Percentiles rank a stretch among this genome's conserved stretches.
Evolutionary conservation across 2,329 filamentous ascomycete genomes (phyloP).

Genomic region (Thielaviopsis euricoi): DNA sequence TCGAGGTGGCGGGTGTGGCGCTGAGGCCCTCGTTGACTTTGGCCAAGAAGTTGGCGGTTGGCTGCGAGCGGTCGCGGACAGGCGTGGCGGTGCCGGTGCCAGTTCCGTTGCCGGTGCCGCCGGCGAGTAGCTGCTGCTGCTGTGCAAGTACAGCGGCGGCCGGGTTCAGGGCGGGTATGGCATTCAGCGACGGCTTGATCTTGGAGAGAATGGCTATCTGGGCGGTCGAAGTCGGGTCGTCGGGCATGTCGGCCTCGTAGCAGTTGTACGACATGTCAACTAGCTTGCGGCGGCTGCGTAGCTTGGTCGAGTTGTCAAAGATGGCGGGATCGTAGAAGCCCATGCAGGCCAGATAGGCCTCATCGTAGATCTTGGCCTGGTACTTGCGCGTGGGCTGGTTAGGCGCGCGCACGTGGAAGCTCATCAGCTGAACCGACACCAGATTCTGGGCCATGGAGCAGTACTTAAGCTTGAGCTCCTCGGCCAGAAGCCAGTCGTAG

Average conservation of each 20-base stretch:
- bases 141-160: constrained; percentile 19
- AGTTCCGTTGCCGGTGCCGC: background rate
- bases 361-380: constrained; percentile 92
- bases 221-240: constrained; percentile 75
- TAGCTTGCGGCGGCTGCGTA: constrained; percentile 61
- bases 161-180: constrained; percentile 29
- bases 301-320: constrained; percentile 70
- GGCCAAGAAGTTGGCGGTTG: constrained; percentile 53
- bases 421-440: constrained; percentile 72
- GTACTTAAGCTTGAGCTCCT: constrained; percentile 87
- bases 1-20: constrained; percentile 67
- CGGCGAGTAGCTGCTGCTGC: background rate
- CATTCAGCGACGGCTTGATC: constrained; percentile 41
- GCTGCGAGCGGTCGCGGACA: constrained; percentile 45
- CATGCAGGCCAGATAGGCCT: constrained; percentile 86
- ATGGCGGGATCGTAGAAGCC: constrained; percentile 82
- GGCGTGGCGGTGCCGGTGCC: constrained; percentile 37
- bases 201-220: constrained; percentile 51
- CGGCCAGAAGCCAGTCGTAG: constrained; percentile 84
- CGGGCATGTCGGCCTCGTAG: constrained; percentile 73
- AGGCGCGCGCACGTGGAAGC: constrained; percentile 79
- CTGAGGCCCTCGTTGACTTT: constrained; percentile 52
- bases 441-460: constrained; percentile 84
- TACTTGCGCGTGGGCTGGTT: constrained; percentile 87
- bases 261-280: constrained; percentile 82